Evolutionary conservation across 164 flowering plant genomes (phyloP).

Genomic region (Umbellularia californica): DNA sequence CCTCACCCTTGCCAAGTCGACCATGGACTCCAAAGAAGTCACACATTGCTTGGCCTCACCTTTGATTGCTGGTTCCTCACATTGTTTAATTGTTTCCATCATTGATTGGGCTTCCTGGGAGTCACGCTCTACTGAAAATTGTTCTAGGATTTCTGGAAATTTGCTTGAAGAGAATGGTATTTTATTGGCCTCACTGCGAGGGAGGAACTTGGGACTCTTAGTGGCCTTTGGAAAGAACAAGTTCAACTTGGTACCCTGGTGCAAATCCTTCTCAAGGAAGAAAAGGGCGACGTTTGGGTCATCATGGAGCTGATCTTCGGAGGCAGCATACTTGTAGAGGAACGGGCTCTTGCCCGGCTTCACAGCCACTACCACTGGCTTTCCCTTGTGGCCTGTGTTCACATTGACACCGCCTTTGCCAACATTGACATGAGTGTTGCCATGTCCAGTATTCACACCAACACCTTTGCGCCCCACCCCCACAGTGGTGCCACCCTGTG

Average conservation of each 20-base stretch:
- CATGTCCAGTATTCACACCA: conserved; percentile 15
- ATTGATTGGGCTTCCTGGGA: conserved; percentile 33
- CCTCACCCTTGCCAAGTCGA: conserved; percentile 26
- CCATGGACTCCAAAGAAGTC: conserved; percentile 34
- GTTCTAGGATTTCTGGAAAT: conserved; percentile 23
- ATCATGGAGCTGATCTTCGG: conserved; percentile 20
- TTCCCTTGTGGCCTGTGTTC: conserved; percentile 11
- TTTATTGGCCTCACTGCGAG: conserved; percentile 27
- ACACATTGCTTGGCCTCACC: conserved; percentile 31
- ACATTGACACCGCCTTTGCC: conserved; percentile 23
- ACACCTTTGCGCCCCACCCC: conserved; percentile 16
- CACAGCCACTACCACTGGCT: conserved; percentile 13
- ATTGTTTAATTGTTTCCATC: conserved; percentile 24
- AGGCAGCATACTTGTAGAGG: conserved; percentile 10
- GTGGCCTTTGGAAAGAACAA: conserved; percentile 17
- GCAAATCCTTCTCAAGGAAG: conserved; percentile 27
- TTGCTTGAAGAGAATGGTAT: conserved; percentile 37
- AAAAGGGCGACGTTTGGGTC: conserved; percentile 21
- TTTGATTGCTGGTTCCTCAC: conserved; percentile 23
- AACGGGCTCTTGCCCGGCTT: conserved; percentile 8
- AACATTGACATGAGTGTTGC: conserved; percentile 13
- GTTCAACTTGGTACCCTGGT: conserved; percentile 12
- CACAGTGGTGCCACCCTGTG: conserved; percentile 7
- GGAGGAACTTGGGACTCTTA: conserved; percentile 24
- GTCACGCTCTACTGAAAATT: conserved; percentile 27